These are phyloP conservation scores for Polyporus arcularius DNA, from an alignment of 768 basidiomycete genomes.

Conservation along the genomic window DNA sequence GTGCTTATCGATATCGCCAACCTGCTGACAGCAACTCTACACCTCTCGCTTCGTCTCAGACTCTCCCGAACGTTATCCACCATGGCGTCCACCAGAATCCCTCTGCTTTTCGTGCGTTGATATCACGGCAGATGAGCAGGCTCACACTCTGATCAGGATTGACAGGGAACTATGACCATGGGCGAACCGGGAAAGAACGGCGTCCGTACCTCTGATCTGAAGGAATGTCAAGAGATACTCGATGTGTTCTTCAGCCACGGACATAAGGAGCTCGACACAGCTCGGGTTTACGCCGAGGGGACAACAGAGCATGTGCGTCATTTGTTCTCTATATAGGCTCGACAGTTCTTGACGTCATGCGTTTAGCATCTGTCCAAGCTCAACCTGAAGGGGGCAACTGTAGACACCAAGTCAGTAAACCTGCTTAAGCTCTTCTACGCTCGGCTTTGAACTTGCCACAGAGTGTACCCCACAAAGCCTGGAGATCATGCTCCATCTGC, in stretches of 20 bases:
- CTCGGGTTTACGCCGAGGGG: constrained; percentile 50
- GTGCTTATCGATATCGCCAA: background rate
- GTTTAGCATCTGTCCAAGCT: constrained; percentile 42
- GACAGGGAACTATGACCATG: constrained; percentile 53
- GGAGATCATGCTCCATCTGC: constrained; percentile 44
- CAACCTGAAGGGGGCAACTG: constrained; percentile 38
- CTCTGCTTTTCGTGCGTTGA: constrained; percentile 40
- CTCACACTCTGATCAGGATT: background rate
- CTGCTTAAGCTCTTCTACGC: too few species aligned
- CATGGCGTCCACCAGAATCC: constrained; percentile 36
- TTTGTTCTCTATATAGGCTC: background rate
- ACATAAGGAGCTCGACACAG: constrained; percentile 51
- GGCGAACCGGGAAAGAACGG: constrained; percentile 44
- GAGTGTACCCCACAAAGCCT: constrained; percentile 41
- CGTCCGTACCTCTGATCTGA: constrained; percentile 37
- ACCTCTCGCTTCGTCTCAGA: background rate
- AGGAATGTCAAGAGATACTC: constrained; percentile 46
- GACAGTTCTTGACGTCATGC: background rate
- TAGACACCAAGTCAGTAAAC: constrained; percentile 50
- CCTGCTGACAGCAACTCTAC: background rate
- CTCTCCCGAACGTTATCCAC: background rate
- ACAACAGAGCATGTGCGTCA: constrained; percentile 53
- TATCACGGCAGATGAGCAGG: background rate
- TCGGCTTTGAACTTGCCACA: constrained; percentile 15
- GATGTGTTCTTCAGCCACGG: constrained; percentile 45